Percentiles rank a stretch among this genome's conserved stretches.
Evolutionary conservation across 345 rosid species (phyloP).

Genomic region (Fremontodendron californicum): DNA sequence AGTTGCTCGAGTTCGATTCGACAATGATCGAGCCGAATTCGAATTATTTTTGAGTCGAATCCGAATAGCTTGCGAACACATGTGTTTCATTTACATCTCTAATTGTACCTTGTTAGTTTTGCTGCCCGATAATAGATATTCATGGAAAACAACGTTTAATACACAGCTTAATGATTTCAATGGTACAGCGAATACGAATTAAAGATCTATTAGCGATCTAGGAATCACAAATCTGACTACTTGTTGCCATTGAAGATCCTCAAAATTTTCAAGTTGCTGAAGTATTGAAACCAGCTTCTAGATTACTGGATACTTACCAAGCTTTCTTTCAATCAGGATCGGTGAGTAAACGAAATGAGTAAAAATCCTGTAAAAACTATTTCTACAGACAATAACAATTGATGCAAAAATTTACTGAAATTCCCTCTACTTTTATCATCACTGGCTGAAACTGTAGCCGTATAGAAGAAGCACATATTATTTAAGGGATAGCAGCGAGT

Average conservation of each 20-base stretch:
- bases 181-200: background rate
- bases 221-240: background rate
- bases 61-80: no score
- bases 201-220: background rate
- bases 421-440: no score
- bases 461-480: background rate
- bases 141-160: no score
- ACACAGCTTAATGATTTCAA: no score
- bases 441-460: background rate
- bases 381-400: no score
- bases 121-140: no score
- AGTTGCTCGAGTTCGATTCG: no score
- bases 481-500: no score
- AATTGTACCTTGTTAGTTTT: background rate
- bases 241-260: background rate
- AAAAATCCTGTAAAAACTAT: no score
- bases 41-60: slow-evolving; percentile 1
- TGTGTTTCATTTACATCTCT: background rate
- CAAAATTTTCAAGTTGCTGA: background rate
- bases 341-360: slow-evolving; percentile 56
- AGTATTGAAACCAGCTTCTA: background rate
- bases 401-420: slow-evolving; percentile 1
- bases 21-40: no score
- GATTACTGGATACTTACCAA: background rate
- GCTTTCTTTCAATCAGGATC: slow-evolving; percentile 29